phyloP scores from a whole-genome alignment of 805 yeast species.

The Danielozyma ontarioensis region DNA sequence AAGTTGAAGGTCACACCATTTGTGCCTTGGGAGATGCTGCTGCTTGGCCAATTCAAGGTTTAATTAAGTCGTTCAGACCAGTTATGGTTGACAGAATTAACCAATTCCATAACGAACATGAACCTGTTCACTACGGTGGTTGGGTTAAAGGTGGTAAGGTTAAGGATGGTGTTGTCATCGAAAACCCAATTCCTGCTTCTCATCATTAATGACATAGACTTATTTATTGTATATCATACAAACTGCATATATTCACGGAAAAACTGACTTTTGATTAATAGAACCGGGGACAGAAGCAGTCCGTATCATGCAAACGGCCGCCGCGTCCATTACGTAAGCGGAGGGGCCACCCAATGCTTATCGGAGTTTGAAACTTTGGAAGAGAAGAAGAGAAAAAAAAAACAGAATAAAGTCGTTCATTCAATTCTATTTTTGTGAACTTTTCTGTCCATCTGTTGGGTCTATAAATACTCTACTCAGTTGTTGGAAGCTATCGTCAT shows the following conservation, averaged over 20 bases:
- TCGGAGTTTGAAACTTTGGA: too few species aligned
- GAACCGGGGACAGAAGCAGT: too few species aligned
- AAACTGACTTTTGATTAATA: too few species aligned
- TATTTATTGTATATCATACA: background rate
- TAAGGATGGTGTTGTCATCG: conserved; percentile 58
- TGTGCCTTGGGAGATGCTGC: conserved; percentile 93
- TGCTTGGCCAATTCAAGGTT: conserved; percentile 91
- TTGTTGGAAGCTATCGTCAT: too few species aligned
- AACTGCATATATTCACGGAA: background rate
- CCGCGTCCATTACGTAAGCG: too few species aligned
- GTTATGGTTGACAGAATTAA: conserved; percentile 72
- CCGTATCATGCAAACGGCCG: too few species aligned
- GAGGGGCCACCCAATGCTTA: too few species aligned
- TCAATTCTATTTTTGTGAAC: too few species aligned
- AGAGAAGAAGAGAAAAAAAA: too few species aligned
- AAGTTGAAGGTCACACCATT: conserved; percentile 86
- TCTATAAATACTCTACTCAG: too few species aligned
- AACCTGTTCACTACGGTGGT: conserved; percentile 62
- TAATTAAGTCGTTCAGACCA: conserved; percentile 80
- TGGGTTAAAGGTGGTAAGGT: conserved; percentile 64
- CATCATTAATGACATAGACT: conserved; percentile 25
- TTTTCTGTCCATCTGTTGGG: too few species aligned
- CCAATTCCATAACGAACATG: conserved; percentile 49
- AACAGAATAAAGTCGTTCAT: too few species aligned
- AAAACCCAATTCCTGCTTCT: conserved; percentile 49